phyloP scores from a whole-genome alignment of 129 eudicot genomes.

The Helianthus annuus region DNA sequence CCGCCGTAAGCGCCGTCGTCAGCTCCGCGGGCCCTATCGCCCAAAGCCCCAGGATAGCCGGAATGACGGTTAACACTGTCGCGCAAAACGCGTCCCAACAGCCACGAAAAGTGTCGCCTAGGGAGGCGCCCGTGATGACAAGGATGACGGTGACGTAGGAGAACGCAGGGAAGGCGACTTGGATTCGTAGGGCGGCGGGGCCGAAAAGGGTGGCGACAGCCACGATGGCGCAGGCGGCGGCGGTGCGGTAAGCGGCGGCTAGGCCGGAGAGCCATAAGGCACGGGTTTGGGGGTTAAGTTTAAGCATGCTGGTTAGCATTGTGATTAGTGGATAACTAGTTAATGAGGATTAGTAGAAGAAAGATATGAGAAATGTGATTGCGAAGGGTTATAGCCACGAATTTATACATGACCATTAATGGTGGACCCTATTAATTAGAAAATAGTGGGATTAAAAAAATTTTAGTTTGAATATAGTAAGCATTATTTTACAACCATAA shows the following conservation, averaged over 20 bases:
- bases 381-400: background rate
- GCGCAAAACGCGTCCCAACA: slow-evolving; percentile 68
- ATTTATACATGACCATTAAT: slow-evolving; percentile 34
- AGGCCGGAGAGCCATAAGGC: slow-evolving; percentile 57
- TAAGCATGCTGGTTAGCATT: slow-evolving; percentile 27
- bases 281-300: slow-evolving; percentile 27
- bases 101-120: slow-evolving; percentile 77
- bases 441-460: slow-evolving; percentile 21
- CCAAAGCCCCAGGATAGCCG: slow-evolving; percentile 59
- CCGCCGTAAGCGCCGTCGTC: slow-evolving; percentile 42
- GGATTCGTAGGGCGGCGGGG: slow-evolving; percentile 46
- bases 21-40: slow-evolving; percentile 52
- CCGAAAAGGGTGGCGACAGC: slow-evolving; percentile 72
- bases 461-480: too few species aligned
- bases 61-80: slow-evolving; percentile 52
- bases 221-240: slow-evolving; percentile 70
- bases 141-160: slow-evolving; percentile 77
- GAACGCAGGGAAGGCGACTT: slow-evolving; percentile 72
- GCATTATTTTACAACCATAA: too few species aligned
- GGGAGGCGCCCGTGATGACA: slow-evolving; percentile 67
- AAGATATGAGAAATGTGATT: slow-evolving; percentile 26
- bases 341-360: slow-evolving; percentile 13
- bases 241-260: slow-evolving; percentile 67
- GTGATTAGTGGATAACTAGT: slow-evolving; percentile 26
- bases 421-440: slow-evolving; percentile 25